A percentile compares a stretch with the other conserved stretches of the same genome.
These are phyloP conservation scores for Henckelia pumila DNA, from an alignment of 257 asterid species.

Conservation along the genomic window DNA sequence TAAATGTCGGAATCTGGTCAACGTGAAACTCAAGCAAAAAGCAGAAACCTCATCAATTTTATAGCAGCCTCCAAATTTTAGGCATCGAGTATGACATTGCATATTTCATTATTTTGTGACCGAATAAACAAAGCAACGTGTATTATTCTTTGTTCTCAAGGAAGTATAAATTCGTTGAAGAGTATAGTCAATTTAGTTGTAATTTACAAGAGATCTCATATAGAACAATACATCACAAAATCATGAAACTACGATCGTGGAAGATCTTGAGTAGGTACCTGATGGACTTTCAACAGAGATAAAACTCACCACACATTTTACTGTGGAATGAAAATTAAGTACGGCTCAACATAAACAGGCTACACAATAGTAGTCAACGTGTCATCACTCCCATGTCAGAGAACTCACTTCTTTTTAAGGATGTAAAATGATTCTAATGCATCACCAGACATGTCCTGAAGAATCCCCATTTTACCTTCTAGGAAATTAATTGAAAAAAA, in stretches of 20 bases:
- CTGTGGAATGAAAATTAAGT: neutral
- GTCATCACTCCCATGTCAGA: neutral
- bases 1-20: slow-evolving; percentile 43
- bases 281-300: neutral
- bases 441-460: too few relatives aligned
- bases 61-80: slow-evolving; percentile 7
- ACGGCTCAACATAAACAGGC: neutral
- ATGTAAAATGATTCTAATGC: too few relatives aligned
- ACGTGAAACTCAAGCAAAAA: slow-evolving; percentile 17
- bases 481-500: too few relatives aligned
- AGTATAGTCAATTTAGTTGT: neutral
- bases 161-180: neutral
- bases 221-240: too few relatives aligned
- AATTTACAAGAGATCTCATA: neutral
- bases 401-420: neutral
- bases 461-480: too few relatives aligned
- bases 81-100: neutral
- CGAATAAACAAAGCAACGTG: neutral
- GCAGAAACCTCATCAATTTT: neutral
- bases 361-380: neutral
- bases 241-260: neutral
- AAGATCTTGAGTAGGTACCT: neutral
- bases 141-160: neutral
- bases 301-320: neutral
- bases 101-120: neutral